Evolutionary conservation across 192 early-diverging fungal genomes (phyloP), one percentile per base, ranked within the genome.

Genomic region (Rhizophagus sp.): DNA sequence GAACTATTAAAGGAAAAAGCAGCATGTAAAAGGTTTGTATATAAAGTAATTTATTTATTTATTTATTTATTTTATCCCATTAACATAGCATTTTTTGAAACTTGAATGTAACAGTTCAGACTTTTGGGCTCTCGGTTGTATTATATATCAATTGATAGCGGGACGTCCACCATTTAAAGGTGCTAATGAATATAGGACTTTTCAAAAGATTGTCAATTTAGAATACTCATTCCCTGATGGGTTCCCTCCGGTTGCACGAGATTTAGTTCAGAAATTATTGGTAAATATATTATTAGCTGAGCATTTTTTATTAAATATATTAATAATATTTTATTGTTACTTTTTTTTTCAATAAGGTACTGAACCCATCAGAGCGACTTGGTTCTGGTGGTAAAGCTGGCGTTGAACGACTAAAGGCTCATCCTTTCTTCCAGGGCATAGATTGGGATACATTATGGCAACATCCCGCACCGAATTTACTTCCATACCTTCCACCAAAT

Each of bases 161-260:
- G 96, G 96, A 15, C 85, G 89, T 72, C 96, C 97, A 34, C 98
- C 98, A 2, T 98, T 99, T 86, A 97, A 97, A 80, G 98, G 93
- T 57, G 83, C 85, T 19, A 99, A 96, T 76, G 98, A 99, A 80
- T 99, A 98, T 82, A 93, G 94, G 83, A 99, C 96, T 0, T 99
- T 99, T 79, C 96, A 99, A 84, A 97, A 93, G 78, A 95, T 99
- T 65, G 87, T 94, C 63, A 94, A 94, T 47, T 88, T 97, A 17
- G 94, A 98, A 33, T 99, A 96, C 79, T 66, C 85, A 0, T 90
- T 98, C 49, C 98, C 98, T 17, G 87, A 88, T 24, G 88, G 87
- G 30, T 93, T 97, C 81, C 89, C 92, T 9, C 85, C 84, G 47
- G 70, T 82, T 11, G 95, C 93, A 33, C 88, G 88, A 78, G 93